Conservation (phyloP, 164 flowering plant species). For the Tinospora cordifolia region DNA sequence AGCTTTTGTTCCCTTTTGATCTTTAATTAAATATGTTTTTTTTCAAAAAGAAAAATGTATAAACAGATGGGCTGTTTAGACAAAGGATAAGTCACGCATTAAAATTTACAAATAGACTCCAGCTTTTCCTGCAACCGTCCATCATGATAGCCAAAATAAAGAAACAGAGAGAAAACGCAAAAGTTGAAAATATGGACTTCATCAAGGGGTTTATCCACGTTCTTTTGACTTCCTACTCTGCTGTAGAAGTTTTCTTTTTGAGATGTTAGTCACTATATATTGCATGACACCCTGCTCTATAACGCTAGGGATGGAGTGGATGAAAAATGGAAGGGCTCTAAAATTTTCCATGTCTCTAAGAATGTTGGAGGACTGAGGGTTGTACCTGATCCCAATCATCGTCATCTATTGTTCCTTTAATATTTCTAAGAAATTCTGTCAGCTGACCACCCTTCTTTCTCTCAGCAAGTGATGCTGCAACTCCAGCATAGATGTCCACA, state of each 20-base stretch:
- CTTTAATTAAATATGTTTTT: too few relatives aligned
- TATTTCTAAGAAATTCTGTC: slow-evolving; percentile 84
- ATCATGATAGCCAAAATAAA: neutral
- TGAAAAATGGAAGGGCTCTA: neutral
- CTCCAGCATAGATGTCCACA: slow-evolving; percentile 96
- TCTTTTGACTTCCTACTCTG: neutral
- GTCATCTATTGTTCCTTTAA: slow-evolving; percentile 84
- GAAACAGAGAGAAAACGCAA: neutral
- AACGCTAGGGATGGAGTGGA: neutral
- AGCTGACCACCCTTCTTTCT: slow-evolving; percentile 86
- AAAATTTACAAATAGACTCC: too few relatives aligned
- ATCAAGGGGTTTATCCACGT: neutral
- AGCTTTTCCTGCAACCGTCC: too few relatives aligned
- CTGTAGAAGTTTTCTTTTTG: neutral
- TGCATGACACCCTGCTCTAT: neutral
- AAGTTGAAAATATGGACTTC: neutral
- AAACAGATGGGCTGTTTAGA: too few relatives aligned
- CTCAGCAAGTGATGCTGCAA: slow-evolving; percentile 96
- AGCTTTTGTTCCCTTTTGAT: too few relatives aligned
- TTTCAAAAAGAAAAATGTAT: too few relatives aligned
- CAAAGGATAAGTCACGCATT: too few relatives aligned
- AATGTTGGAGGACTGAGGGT: neutral
- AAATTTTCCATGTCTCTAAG: neutral
- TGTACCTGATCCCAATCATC: slow-evolving; percentile 96
- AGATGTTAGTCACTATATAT: neutral